A percentile compares a stretch with the other conserved stretches of the same genome.
Evolutionary conservation across 2,329 filamentous ascomycete species (phyloP).

Genomic region (Pseudogymnoascus sp.): DNA sequence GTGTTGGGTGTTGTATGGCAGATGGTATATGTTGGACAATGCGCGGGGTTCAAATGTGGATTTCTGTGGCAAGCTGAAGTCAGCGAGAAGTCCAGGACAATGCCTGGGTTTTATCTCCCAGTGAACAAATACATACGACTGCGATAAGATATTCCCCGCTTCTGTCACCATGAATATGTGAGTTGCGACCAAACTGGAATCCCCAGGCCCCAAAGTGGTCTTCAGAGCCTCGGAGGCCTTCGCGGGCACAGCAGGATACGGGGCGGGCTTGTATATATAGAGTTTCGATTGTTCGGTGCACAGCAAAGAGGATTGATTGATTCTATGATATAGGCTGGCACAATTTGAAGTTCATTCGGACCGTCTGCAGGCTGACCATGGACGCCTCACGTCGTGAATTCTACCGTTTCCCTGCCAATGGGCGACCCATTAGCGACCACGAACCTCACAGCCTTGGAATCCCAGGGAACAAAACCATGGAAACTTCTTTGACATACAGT

Average conservation of each 20-base stretch:
- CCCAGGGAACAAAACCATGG: not conserved
- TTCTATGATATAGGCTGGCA: not conserved
- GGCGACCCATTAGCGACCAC: conserved; percentile 8
- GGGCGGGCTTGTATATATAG: conserved; percentile 1
- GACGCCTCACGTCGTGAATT: conserved; percentile 7
- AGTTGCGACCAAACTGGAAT: conserved; percentile 2
- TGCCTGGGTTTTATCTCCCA: not conserved
- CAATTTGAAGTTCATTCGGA: conserved; percentile 2
- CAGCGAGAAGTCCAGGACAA: not conserved
- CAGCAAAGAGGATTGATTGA: not conserved
- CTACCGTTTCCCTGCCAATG: conserved; percentile 9
- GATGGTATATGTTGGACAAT: not conserved
- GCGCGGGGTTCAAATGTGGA: not conserved
- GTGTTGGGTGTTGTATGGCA: not conserved
- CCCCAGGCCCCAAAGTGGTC: not conserved
- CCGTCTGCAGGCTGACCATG: conserved; percentile 4
- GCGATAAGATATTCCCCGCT: not conserved
- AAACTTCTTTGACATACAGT: conserved; percentile 2
- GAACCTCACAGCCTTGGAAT: conserved; percentile 7
- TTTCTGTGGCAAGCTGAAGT: not conserved
- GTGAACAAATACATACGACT: not conserved
- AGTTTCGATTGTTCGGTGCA: not conserved
- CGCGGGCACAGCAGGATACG: not conserved
- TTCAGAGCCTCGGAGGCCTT: conserved; percentile 3
- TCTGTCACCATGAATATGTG: not conserved